phyloP scores from a whole-genome alignment of 371 early-diverging fungal species.

The Mucor circinelloides region DNA sequence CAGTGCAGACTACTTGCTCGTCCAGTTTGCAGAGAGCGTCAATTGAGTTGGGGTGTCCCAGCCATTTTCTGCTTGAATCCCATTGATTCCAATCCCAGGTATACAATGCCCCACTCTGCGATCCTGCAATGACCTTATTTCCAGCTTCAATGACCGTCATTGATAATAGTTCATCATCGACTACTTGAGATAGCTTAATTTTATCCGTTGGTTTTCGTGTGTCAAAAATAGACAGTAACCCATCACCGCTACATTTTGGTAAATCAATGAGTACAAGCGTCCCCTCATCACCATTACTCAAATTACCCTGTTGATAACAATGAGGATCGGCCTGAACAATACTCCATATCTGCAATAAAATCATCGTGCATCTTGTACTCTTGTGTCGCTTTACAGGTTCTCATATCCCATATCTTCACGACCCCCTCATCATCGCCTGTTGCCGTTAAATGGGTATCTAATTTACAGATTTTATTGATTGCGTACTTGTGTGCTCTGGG shows the following conservation, averaged over 20 bases:
- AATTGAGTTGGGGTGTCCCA: conserved; percentile 89
- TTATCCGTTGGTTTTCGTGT: conserved; percentile 69
- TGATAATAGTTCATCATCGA: conserved; percentile 90
- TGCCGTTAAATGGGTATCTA: conserved; percentile 69
- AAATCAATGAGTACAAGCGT: neutral
- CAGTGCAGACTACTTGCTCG: conserved; percentile 82
- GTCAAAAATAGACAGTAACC: conserved; percentile 83
- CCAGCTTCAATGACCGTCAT: conserved; percentile 74
- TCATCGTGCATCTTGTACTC: conserved; percentile 80
- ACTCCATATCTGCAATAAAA: conserved; percentile 82
- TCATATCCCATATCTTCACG: conserved; percentile 85
- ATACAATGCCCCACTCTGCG: conserved; percentile 80
- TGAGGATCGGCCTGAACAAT: conserved; percentile 53
- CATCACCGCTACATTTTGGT: conserved; percentile 69
- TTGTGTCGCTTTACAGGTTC: conserved; percentile 65
- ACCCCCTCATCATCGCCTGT: conserved; percentile 89
- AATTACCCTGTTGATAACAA: conserved; percentile 64
- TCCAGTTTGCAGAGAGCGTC: conserved; percentile 79
- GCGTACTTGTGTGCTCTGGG: conserved; percentile 58
- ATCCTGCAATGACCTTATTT: conserved; percentile 81
- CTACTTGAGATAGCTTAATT: conserved; percentile 71
- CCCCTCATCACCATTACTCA: neutral
- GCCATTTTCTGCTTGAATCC: conserved; percentile 65
- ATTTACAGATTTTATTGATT: conserved; percentile 70
- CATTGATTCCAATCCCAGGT: conserved; percentile 79